These are phyloP conservation scores for Fusarium nodosum DNA, from an alignment of 2,329 filamentous ascomycete species.

Conservation along the genomic window DNA sequence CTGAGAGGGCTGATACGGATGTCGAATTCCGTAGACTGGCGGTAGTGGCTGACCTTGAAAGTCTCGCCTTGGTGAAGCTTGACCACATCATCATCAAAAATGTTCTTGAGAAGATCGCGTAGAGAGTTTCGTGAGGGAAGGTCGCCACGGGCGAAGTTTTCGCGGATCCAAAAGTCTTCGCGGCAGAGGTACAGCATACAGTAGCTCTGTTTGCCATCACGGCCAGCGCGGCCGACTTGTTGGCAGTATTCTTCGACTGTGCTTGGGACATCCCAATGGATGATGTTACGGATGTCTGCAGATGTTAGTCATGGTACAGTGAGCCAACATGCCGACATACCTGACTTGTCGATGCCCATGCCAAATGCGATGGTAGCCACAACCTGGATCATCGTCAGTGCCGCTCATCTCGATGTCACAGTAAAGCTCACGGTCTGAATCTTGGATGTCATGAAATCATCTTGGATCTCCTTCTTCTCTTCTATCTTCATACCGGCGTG, in stretches of 20 bases:
- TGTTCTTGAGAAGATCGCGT: constrained; percentile 61
- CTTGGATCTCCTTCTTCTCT: constrained; percentile 62
- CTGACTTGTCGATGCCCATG: constrained; percentile 70
- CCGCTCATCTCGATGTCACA: accelerated
- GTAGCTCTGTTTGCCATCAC: constrained; percentile 65
- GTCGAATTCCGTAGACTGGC: constrained; percentile 65
- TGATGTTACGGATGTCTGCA: constrained; percentile 65
- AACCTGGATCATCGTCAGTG: constrained; percentile 32
- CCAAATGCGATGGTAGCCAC: constrained; percentile 70
- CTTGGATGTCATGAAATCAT: constrained; percentile 63
- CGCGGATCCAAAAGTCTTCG: constrained; percentile 69
- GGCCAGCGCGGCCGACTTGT: constrained; percentile 68
- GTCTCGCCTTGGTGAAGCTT: constrained; percentile 34
- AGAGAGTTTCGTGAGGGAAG: constrained; percentile 67
- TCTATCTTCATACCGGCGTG: constrained; percentile 65
- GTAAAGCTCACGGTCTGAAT: constrained; percentile 53
- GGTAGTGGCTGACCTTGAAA: constrained; percentile 59
- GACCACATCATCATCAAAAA: constrained; percentile 59
- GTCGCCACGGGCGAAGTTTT: constrained; percentile 72
- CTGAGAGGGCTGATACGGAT: constrained; percentile 64
- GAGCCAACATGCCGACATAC: constrained; percentile 15
- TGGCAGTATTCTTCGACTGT: constrained; percentile 71
- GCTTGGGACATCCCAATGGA: constrained; percentile 65
- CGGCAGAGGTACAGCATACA: constrained; percentile 71
- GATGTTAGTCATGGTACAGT: neutral